Conservation (phyloP, 164 flowering plant genomes). For the Kalanchoe fedtschenkoi region DNA sequence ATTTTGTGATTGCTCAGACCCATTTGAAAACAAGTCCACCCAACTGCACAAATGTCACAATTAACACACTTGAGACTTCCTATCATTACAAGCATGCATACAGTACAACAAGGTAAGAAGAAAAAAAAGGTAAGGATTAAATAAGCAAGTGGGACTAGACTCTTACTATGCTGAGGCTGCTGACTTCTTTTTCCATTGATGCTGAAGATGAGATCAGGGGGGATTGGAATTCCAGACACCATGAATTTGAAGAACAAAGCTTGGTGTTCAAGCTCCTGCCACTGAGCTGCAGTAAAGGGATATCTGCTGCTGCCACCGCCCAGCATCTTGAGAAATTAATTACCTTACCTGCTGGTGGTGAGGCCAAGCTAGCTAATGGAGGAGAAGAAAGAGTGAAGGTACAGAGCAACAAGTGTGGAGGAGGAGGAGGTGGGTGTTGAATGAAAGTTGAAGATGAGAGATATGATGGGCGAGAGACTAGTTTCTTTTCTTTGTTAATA, state of each 20-base stretch:
- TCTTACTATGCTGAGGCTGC: background rate
- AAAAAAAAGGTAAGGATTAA: too few species aligned
- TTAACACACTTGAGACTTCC: background rate
- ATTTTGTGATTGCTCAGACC: slow-evolving; percentile 35
- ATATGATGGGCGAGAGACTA: background rate
- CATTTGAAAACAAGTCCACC: slow-evolving; percentile 46
- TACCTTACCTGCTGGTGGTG: too few species aligned
- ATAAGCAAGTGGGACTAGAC: too few species aligned
- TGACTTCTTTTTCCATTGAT: slow-evolving; percentile 18
- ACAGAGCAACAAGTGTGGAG: too few species aligned
- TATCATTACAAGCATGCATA: too few species aligned
- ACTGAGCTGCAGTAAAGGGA: slow-evolving; percentile 48
- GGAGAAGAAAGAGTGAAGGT: too few species aligned
- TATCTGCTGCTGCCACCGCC: slow-evolving; percentile 20
- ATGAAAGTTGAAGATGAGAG: background rate
- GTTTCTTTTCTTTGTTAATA: too few species aligned
- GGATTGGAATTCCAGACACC: slow-evolving; percentile 37
- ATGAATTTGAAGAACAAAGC: slow-evolving; percentile 56
- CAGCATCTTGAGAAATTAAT: too few species aligned
- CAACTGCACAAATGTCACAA: slow-evolving; percentile 17
- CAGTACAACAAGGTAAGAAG: too few species aligned
- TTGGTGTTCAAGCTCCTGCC: slow-evolving; percentile 68
- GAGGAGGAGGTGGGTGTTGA: too few species aligned
- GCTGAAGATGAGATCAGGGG: slow-evolving; percentile 37
- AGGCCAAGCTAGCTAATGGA: too few species aligned